Conservation (phyloP, 805 yeast genomes). For the Torulaspora microellipsoides region DNA sequence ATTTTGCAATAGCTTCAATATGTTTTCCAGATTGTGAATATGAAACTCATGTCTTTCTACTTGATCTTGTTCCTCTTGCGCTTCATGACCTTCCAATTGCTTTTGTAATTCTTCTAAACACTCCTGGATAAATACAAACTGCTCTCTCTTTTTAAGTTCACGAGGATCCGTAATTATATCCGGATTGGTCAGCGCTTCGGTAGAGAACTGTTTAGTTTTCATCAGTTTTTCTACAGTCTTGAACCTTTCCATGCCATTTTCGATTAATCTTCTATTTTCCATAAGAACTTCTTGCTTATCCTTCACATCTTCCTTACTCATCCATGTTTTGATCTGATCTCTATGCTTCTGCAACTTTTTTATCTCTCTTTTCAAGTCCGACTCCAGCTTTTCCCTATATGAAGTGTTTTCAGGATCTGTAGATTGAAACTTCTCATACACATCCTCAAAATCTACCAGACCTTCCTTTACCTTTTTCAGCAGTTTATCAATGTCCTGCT, state of each 20-base stretch:
- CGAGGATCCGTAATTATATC: conserved; percentile 63
- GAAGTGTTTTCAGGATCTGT: conserved; percentile 66
- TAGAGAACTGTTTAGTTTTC: conserved; percentile 90
- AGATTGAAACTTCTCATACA: conserved; percentile 77
- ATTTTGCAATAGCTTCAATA: conserved; percentile 71
- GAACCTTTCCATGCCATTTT: conserved; percentile 88
- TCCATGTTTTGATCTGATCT: conserved; percentile 94
- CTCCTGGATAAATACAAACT: conserved; percentile 61
- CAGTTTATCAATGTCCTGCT: conserved; percentile 85
- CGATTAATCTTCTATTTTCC: conserved; percentile 70
- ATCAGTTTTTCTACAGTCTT: conserved; percentile 89
- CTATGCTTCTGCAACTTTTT: conserved; percentile 89
- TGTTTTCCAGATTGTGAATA: conserved; percentile 68
- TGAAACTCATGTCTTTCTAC: conserved; percentile 78
- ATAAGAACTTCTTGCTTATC: conserved; percentile 71
- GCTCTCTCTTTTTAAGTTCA: conserved; percentile 73
- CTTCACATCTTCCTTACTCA: conserved; percentile 84
- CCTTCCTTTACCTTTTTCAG: conserved; percentile 93
- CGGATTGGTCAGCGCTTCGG: conserved; percentile 81
- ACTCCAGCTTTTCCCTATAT: conserved; percentile 89
- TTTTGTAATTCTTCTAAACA: conserved; percentile 74
- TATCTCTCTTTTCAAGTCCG: conserved; percentile 89
- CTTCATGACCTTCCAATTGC: conserved; percentile 76
- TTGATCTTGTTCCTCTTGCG: conserved; percentile 57
- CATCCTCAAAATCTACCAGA: conserved; percentile 73